Percentiles rank a stretch among this genome's conserved stretches.
phyloP scores from a whole-genome alignment of 169 alveolate species.

The Ichthyophthirius multifiliis region DNA sequence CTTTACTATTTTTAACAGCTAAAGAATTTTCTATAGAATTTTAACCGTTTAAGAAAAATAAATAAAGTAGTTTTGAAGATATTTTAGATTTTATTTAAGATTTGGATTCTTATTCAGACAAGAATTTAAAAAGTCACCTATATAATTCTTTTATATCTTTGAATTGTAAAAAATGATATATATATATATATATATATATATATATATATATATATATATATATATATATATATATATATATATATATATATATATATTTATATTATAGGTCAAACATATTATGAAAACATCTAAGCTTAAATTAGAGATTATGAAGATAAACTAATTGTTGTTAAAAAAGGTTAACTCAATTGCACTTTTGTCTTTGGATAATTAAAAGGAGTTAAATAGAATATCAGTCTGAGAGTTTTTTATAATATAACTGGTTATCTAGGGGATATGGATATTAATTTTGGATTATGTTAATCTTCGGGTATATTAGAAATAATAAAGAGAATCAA shows the following conservation, averaged over 20 bases:
- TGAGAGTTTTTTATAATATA: not conserved
- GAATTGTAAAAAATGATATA: no score
- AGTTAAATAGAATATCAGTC: not conserved
- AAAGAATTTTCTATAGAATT: not conserved
- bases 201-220: no score
- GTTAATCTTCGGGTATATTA: not conserved
- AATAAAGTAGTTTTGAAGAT: not conserved
- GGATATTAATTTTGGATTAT: not conserved
- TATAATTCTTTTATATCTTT: not conserved
- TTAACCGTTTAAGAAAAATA: not conserved
- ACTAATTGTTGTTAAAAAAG: not conserved
- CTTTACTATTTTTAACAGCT: not conserved
- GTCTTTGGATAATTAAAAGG: not conserved
- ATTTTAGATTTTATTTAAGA: not conserved
- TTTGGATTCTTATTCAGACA: not conserved
- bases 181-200: no score
- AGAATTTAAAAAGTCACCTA: not conserved
- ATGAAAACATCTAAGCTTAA: not conserved
- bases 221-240: no score
- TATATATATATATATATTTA: not conserved
- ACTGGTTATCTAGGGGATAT: not conserved
- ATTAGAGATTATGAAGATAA: constrained; percentile 1
- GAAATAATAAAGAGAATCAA: not conserved
- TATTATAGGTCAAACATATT: not conserved
- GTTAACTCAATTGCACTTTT: not conserved